Conservation (phyloP, 768 basidiomycete species). For the Scleroderma bovista region DNA sequence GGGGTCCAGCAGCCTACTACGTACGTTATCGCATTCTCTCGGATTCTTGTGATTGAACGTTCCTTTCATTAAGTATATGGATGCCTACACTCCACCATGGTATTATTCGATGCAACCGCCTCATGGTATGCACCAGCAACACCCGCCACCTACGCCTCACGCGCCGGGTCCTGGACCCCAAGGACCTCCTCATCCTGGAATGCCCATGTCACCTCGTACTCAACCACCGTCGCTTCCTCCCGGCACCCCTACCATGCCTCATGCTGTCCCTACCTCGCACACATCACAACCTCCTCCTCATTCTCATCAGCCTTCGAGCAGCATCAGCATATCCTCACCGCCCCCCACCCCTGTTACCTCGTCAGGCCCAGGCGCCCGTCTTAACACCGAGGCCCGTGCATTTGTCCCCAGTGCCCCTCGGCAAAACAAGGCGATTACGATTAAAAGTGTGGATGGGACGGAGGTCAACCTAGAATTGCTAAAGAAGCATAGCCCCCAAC, state of each 20-base stretch:
- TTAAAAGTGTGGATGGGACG: slow-evolving; percentile 61
- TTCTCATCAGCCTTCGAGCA: slow-evolving; percentile 40
- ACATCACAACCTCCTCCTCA: slow-evolving; percentile 42
- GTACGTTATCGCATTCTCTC: slow-evolving; percentile 36
- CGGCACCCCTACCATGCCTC: slow-evolving; percentile 63
- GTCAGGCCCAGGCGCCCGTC: slow-evolving; percentile 35
- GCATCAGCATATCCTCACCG: slow-evolving; percentile 47
- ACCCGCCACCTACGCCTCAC: slow-evolving; percentile 43
- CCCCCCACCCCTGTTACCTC: slow-evolving; percentile 63
- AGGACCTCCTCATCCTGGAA: slow-evolving; percentile 40
- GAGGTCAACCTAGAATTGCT: slow-evolving; percentile 58
- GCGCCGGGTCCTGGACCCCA: slow-evolving; percentile 32
- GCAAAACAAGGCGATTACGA: slow-evolving; percentile 40
- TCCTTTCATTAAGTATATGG: slow-evolving; percentile 33
- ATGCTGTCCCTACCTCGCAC: slow-evolving; percentile 47
- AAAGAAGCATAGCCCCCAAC: slow-evolving; percentile 41
- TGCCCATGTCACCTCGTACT: slow-evolving; percentile 69
- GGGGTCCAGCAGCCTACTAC: slow-evolving; percentile 42
- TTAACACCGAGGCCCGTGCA: slow-evolving; percentile 58
- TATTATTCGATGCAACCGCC: slow-evolving; percentile 34
- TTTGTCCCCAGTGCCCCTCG: slow-evolving; percentile 55
- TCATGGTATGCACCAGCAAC: slow-evolving; percentile 34
- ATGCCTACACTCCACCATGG: slow-evolving; percentile 41
- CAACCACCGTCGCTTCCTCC: slow-evolving; percentile 50
- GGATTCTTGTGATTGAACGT: neutral